Evolutionary conservation across 306 rosid genomes (phyloP), one percentile per base, ranked within the genome.

Genomic region (Alnus rubra): DNA sequence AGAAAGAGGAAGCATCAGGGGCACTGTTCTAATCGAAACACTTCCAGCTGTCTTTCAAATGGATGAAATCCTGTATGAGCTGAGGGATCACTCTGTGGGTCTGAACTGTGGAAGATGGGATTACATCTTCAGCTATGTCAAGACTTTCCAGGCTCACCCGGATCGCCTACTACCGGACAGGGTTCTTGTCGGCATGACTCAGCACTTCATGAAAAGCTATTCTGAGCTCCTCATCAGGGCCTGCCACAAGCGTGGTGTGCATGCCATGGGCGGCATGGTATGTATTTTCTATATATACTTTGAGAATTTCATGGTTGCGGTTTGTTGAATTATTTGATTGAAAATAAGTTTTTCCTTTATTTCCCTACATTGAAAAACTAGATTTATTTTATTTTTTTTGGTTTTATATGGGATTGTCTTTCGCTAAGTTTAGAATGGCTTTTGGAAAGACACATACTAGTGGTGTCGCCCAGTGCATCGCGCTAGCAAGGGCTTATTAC

Each of bases 221-320:
- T 90, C 98, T 12, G 94, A 92, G 47, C 96, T 92, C 82, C 98
- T 92, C 77, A 90, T 92, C 71, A 73, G 90, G 87, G 88, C 98
- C 0, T 95, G 98, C 76, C 98, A 95, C 49, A 85, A 92, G 81
- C 98, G 97, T 1, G 85, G 97, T 7, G 94, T 85, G 9, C 98
- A 95, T 23, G 98, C 96, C 79, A 95, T 92, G 98, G 98, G 98
- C 23, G 97, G 98, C 82, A 92, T 92, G 98, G 98, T 94, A 82
- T 49, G 81, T 69, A 18, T 23, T 23, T 23, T 23, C 28, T 23
- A 23, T 23, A 49, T 10, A 12, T 53, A 16, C 19, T 60, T 60
- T 60, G 7, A 28, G 68, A 60, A 63, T 16, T 1, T 8, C 44
- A 7, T 12, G 19, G 69, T 63, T 18, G 35, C 37, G 6, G 45